phyloP scores from a whole-genome alignment of 139 green algal species.

The Chlorella sp. region DNA sequence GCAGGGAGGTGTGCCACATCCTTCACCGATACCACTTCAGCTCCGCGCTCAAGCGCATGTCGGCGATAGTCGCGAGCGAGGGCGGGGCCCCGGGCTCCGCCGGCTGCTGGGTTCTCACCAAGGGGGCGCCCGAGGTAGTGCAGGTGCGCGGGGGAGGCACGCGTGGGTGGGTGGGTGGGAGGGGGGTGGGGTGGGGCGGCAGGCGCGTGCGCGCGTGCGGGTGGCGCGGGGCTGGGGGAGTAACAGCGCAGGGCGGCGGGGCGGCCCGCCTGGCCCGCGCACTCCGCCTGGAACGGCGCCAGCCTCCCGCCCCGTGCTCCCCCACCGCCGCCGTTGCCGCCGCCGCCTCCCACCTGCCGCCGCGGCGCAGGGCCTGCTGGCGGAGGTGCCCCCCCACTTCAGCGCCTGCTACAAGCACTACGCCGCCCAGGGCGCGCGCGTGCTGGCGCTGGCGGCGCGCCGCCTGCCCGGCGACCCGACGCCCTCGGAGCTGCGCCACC shows the following conservation, averaged over 20 bases:
- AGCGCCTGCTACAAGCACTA: constrained; percentile 79
- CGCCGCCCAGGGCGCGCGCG: constrained; percentile 85
- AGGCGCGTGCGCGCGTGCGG: no score
- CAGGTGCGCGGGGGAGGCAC: no score
- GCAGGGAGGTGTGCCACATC: constrained; percentile 66
- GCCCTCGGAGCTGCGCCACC: constrained; percentile 49
- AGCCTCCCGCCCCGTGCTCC: no score
- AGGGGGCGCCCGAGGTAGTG: constrained; percentile 91
- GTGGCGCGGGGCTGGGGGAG: no score
- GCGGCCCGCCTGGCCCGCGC: no score
- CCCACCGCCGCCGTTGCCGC: no score
- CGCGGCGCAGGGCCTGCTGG: constrained; percentile 60
- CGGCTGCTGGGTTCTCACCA: constrained; percentile 64
- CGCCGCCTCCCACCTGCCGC: no score
- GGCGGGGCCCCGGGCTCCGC: neutral
- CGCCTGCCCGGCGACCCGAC: constrained; percentile 50
- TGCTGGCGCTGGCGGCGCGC: constrained; percentile 89
- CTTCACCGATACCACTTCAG: constrained; percentile 90
- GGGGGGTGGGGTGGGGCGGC: no score
- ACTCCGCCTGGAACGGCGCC: no score
- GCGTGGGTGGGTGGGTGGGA: no score
- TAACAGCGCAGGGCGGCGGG: no score
- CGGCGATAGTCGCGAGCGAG: constrained; percentile 64
- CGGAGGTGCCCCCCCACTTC: constrained; percentile 72
- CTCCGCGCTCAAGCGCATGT: constrained; percentile 92